phyloP scores from a whole-genome alignment of 257 asterid genomes.

The Jacaranda mimosifolia region DNA sequence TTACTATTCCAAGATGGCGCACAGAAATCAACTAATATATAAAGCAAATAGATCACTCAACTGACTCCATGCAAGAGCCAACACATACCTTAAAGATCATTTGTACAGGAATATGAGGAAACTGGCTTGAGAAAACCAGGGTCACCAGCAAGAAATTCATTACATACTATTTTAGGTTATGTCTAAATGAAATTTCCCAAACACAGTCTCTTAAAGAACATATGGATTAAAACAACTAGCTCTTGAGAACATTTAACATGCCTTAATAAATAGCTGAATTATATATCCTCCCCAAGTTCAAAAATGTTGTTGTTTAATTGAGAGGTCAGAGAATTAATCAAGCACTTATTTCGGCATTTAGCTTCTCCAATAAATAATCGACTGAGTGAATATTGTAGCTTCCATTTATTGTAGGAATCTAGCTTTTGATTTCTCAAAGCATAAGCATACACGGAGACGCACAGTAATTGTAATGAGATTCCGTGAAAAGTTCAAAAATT shows the following conservation, averaged over 20 bases:
- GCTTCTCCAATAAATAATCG: not conserved
- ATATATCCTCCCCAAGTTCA: not conserved
- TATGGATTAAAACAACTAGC: not conserved
- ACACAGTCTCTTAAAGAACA: not conserved
- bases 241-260: not conserved
- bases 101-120: not conserved
- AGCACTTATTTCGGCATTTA: not conserved
- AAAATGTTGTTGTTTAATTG: not conserved
- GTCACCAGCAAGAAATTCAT: not conserved
- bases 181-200: not conserved
- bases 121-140: not conserved
- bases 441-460: conserved; percentile 17
- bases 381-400: not conserved
- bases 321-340: not conserved
- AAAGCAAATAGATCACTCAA: not conserved
- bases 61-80: not conserved
- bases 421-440: conserved; percentile 11
- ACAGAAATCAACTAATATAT: too few relatives aligned
- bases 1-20: not conserved
- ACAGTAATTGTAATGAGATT: conserved; percentile 5
- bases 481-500: not conserved
- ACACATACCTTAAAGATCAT: not conserved
- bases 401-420: not conserved
- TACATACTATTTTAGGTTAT: not conserved
- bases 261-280: not conserved